Percentiles rank a stretch among this genome's conserved stretches.
These are phyloP conservation scores for Chytriomyces sp. DNA, from an alignment of 192 early-diverging fungal genomes.

Conservation along the genomic window DNA sequence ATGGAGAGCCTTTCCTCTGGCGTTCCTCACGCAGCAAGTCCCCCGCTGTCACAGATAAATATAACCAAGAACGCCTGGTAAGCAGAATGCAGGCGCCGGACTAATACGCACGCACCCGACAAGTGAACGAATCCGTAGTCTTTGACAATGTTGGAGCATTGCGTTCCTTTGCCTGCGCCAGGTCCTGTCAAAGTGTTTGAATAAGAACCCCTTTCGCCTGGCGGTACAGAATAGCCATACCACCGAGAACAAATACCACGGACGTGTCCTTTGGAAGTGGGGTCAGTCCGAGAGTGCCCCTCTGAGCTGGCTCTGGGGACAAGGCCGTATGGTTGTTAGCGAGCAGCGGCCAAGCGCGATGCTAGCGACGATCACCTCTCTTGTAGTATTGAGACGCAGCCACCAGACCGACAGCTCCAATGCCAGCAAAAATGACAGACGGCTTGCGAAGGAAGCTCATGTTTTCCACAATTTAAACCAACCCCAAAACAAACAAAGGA, in stretches of 20 bases:
- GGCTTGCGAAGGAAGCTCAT: slow-evolving; percentile 5
- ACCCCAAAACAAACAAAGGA: neutral
- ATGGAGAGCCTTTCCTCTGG: slow-evolving; percentile 75
- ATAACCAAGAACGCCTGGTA: neutral
- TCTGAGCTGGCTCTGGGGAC: neutral
- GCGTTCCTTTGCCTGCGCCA: slow-evolving; percentile 90
- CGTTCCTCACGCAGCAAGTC: slow-evolving; percentile 94
- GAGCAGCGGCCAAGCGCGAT: too few species aligned
- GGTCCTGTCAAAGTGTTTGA: slow-evolving; percentile 41
- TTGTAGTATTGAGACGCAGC: neutral
- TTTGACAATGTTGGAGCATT: slow-evolving; percentile 82
- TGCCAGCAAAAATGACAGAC: neutral
- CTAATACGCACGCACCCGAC: slow-evolving; percentile 70
- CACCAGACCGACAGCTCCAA: slow-evolving; percentile 7
- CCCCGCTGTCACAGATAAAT: slow-evolving; percentile 62
- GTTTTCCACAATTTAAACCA: neutral
- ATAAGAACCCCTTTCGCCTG: slow-evolving; percentile 27
- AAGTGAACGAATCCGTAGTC: slow-evolving; percentile 95
- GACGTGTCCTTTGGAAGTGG: slow-evolving; percentile 57
- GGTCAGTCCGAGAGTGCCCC: slow-evolving; percentile 26
- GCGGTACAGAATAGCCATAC: slow-evolving; percentile 26
- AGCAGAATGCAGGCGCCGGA: neutral
- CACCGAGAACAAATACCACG: slow-evolving; percentile 89
- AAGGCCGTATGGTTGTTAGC: too few species aligned
- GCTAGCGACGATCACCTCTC: slow-evolving; percentile 1